These are phyloP conservation scores for Theileria parva DNA, from an alignment of 169 alveolate species.

Conservation along the genomic window DNA sequence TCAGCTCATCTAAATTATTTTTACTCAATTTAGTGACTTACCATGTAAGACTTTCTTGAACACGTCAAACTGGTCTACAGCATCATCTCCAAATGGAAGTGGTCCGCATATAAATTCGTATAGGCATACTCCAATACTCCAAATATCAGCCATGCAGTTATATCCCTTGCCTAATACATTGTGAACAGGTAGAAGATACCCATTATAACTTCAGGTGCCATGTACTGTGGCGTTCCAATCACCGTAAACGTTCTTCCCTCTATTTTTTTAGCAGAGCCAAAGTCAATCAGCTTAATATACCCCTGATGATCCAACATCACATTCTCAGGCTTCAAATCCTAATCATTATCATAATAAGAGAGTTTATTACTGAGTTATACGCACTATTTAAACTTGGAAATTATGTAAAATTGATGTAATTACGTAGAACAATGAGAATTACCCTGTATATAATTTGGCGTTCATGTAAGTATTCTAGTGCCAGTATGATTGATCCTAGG, in stretches of 20 bases:
- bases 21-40: not conserved
- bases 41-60: constrained; percentile 90
- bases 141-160: constrained; percentile 93
- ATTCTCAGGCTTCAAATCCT: constrained; percentile 96
- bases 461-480: constrained; percentile 91
- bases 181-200: constrained; percentile 68
- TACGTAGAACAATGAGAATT: not conserved
- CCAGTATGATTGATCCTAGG: constrained; percentile 85
- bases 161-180: constrained; percentile 90
- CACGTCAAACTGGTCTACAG: constrained; percentile 92
- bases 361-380: not conserved
- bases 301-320: constrained; percentile 94
- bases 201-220: constrained; percentile 93
- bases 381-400: too few species aligned
- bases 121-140: constrained; percentile 98
- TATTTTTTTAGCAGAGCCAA: constrained; percentile 94
- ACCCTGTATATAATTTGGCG: constrained; percentile 91
- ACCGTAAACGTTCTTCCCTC: constrained; percentile 90
- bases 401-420: not conserved
- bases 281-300: constrained; percentile 92
- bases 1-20: constrained; percentile 72
- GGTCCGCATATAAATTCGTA: constrained; percentile 97
- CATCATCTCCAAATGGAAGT: constrained; percentile 96
- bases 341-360: not conserved
- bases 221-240: constrained; percentile 95